Conservation (phyloP, 768 basidiomycete species). For the Xerocomellus intermedius region DNA sequence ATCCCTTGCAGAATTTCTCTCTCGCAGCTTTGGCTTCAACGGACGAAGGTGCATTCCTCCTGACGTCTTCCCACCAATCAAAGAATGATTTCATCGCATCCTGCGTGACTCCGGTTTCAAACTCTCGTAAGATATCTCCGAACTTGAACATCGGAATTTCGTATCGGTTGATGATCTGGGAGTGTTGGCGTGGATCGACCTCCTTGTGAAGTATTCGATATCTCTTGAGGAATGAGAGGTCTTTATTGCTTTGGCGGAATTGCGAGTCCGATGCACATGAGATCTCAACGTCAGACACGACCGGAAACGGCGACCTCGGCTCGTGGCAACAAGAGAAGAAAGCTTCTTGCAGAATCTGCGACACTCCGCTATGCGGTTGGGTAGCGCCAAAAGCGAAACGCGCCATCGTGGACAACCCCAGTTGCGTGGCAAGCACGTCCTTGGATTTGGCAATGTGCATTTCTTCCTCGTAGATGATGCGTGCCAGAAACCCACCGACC, state of each 20-base stretch:
- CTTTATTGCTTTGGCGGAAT: constrained; percentile 5
- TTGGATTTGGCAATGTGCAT: constrained; percentile 32
- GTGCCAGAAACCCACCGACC: constrained; percentile 77
- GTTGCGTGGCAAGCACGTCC: background rate
- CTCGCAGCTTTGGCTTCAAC: background rate
- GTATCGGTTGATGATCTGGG: constrained; percentile 8
- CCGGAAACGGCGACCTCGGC: constrained; percentile 8
- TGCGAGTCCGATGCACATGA: background rate
- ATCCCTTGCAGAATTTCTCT: constrained; percentile 28
- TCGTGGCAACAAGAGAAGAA: constrained; percentile 10
- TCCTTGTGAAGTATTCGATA: constrained; percentile 4
- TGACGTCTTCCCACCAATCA: constrained; percentile 7
- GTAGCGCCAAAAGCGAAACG: constrained; percentile 68
- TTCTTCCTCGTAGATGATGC: constrained; percentile 83
- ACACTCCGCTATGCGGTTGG: constrained; percentile 29
- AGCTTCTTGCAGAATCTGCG: constrained; percentile 11
- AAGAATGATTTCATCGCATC: constrained; percentile 10
- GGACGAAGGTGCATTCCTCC: background rate
- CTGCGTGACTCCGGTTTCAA: constrained; percentile 7
- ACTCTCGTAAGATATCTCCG: constrained; percentile 9
- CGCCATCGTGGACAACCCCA: constrained; percentile 67
- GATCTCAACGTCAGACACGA: constrained; percentile 12
- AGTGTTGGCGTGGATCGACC: background rate
- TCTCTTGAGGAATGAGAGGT: constrained; percentile 5
- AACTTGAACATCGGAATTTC: constrained; percentile 1